These are phyloP conservation scores for Pleurotus sapidus DNA, from an alignment of 768 basidiomycete species.

Conservation along the genomic window DNA sequence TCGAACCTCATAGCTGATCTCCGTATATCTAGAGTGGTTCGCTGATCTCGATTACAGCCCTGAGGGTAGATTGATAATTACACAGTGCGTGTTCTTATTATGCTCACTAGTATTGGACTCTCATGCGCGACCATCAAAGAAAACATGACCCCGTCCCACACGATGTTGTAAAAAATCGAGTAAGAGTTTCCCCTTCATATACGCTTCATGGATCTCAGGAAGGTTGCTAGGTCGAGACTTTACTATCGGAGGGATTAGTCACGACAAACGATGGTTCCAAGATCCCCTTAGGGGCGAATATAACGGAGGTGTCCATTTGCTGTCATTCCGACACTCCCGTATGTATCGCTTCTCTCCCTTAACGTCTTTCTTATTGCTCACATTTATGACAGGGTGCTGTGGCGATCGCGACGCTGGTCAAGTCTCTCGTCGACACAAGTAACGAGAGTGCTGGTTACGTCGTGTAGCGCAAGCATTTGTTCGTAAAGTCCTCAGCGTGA, in stretches of 20 bases:
- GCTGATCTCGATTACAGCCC: slow-evolving; percentile 61
- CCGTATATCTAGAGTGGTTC: slow-evolving; percentile 47
- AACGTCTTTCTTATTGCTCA: not conserved
- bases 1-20: not conserved
- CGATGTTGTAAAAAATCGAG: slow-evolving; percentile 39
- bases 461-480: not conserved
- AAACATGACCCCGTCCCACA: slow-evolving; percentile 47
- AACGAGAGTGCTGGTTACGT: slow-evolving; percentile 34
- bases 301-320: slow-evolving; percentile 57
- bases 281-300: slow-evolving; percentile 39
- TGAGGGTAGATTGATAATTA: slow-evolving; percentile 58
- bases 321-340: slow-evolving; percentile 67
- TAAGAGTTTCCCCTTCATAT: slow-evolving; percentile 17
- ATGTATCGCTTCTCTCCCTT: slow-evolving; percentile 4
- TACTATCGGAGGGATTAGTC: slow-evolving; percentile 41
- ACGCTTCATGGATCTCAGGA: not conserved
- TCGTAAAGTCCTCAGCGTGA: no score
- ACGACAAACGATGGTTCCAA: slow-evolving; percentile 42
- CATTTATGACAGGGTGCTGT: slow-evolving; percentile 41
- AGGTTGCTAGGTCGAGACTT: slow-evolving; percentile 33
- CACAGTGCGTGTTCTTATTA: slow-evolving; percentile 35
- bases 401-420: slow-evolving; percentile 49
- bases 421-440: slow-evolving; percentile 52
- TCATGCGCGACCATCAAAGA: slow-evolving; percentile 21
- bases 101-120: no score